These are phyloP conservation scores for Pestalotiopsis sp. DNA, from an alignment of 2,329 filamentous ascomycete genomes.

Conservation along the genomic window DNA sequence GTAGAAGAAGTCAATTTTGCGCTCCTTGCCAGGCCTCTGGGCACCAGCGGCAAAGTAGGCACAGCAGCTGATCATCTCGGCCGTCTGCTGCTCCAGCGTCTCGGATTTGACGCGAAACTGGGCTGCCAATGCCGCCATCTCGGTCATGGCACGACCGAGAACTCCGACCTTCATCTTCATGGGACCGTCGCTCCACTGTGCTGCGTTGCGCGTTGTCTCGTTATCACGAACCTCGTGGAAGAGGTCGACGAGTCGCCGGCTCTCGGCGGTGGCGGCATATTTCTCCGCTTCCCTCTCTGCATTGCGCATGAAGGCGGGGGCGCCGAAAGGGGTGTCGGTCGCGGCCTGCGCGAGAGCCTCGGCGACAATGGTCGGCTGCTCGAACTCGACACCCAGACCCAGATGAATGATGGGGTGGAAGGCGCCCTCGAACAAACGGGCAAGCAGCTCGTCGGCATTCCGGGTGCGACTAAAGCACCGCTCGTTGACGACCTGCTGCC, in stretches of 20 bases:
- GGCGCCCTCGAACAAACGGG: conserved; percentile 48
- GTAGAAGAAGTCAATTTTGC: conserved; percentile 67
- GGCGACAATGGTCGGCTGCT: conserved; percentile 65
- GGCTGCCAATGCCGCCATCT: conserved; percentile 56
- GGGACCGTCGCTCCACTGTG: conserved; percentile 30
- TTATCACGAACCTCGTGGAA: conserved; percentile 35
- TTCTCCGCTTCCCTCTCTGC: conserved; percentile 14
- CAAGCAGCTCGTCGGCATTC: conserved; percentile 58
- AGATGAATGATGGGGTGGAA: conserved; percentile 69
- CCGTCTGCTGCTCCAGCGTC: conserved; percentile 31
- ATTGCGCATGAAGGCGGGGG: conserved; percentile 42
- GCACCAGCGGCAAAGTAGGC: conserved; percentile 32
- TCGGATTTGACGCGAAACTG: conserved; percentile 43
- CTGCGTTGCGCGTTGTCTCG: conserved; percentile 48
- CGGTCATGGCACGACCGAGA: conserved; percentile 51
- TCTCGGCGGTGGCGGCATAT: background rate
- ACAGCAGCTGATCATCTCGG: conserved; percentile 26
- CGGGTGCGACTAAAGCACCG: conserved; percentile 59
- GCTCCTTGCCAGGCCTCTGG: conserved; percentile 53
- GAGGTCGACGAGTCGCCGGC: conserved; percentile 18
- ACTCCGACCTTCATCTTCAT: conserved; percentile 62
- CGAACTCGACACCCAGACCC: conserved; percentile 68
- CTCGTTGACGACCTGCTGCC: conserved; percentile 54
- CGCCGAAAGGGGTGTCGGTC: conserved; percentile 50
- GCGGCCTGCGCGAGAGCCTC: conserved; percentile 66